Base-by-base conservation (phyloP, 164 flowering plant species). In the Cinnamomum chago region DNA sequence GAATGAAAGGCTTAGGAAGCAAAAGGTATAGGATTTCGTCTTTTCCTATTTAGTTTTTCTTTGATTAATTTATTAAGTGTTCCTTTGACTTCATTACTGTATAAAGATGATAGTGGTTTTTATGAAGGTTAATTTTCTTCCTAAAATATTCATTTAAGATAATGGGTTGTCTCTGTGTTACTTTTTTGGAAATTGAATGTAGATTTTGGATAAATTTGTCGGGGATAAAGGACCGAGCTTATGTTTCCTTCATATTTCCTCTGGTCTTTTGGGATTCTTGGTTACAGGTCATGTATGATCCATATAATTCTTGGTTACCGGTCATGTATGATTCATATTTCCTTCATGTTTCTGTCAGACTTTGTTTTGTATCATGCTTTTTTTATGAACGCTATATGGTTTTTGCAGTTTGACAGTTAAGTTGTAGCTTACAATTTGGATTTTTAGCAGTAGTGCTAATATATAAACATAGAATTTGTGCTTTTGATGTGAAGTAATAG, bases 1-100 rank as follows among this genome's bases (percentile, higher is more conserved):
- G 75, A 93, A 90, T 81, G 88, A 82, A 81, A 92, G 86, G 84
- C 95, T 93, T 15, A 88, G 80, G 82, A 88, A 83, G 73, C 88
- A 81, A 67, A 88, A 84, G 94, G 98, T 90, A 71, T 23, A 9
- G 78, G 4, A n/a, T 58, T 66, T 15, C 0, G 1, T 51, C 51
- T 51, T 72, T 13, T 70, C 52, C 25, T 40, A 4, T 5, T 35
- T 17, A 22, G 2, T 68, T 47, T 68, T 23, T 67, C 20, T 5
- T 7, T 28, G 15, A 0, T 28, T 5, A 13, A 11, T 28, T 66
- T 17, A 24, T 1, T 64, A 24, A 17, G 9, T 5, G 13, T 24
- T 64, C 22, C 25, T 64, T 18, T 14, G 12, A 14, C 1, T 28
- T 28, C 50, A 67, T 28, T 13, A 9, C 18, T 20, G 24, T 67